phyloP scores from a whole-genome alignment of 306 rosid species.

The Rosa persica region DNA sequence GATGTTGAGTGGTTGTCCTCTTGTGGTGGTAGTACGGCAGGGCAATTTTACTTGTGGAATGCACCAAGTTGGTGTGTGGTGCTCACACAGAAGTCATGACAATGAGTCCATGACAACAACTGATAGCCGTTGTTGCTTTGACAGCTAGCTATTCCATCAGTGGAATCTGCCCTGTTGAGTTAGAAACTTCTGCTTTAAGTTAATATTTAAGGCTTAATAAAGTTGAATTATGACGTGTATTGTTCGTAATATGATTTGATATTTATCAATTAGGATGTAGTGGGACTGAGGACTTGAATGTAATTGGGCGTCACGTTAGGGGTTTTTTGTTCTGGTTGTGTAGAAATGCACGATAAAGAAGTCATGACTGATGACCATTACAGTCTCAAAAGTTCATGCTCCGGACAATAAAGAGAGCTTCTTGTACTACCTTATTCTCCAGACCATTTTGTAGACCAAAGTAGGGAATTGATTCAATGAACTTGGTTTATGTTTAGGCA shows the following conservation, averaged over 20 bases:
- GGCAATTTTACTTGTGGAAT: not conserved
- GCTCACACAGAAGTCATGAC: not conserved
- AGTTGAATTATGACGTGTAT: not conserved
- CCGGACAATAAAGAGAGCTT: not conserved
- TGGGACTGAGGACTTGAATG: not conserved
- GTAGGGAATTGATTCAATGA: not conserved
- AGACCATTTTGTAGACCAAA: not conserved
- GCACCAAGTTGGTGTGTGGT: not conserved
- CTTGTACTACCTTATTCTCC: not conserved
- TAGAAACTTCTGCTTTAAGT: not conserved
- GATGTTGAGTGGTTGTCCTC: not conserved
- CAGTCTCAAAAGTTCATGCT: not conserved
- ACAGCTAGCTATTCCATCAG: not conserved
- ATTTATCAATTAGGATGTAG: not conserved
- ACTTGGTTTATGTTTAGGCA: not conserved
- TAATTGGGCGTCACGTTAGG: not conserved
- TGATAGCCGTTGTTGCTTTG: not conserved
- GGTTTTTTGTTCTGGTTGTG: not conserved
- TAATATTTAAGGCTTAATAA: not conserved
- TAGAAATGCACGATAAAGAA: not conserved
- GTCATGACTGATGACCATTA: not conserved
- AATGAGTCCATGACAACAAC: not conserved
- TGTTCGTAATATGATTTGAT: not conserved
- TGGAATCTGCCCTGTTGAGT: not conserved
- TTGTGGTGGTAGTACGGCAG: not conserved